Evolutionary conservation across 805 yeast genomes (phyloP), one percentile per base, ranked within the genome.

Genomic region (Candida quercuum): DNA sequence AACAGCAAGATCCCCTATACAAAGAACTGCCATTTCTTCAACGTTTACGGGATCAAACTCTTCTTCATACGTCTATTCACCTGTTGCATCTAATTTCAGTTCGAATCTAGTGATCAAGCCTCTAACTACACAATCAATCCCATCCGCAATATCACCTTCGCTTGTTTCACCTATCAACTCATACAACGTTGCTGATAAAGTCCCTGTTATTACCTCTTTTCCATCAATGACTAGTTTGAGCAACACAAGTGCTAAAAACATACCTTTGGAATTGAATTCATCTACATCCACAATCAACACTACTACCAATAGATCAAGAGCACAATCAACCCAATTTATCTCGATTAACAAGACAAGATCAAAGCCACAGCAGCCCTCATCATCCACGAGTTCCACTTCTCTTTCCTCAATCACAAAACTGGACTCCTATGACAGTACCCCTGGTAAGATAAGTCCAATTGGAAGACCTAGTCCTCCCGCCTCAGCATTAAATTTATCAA

Each of bases 1-100:
- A 3, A 18, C 29, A 8, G 45, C 57, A 13, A 43, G 46, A 19
- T 49, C 59, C 1, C 56, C 57, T 3, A 34, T 43, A 6, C 55
- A 55, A 10, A 35, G 55, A 32, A 46, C 50, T 30, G 50, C 57
- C 4, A 40, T 49, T 3, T 47, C 58, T 2, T 30, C 46, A 12
- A 50, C 48, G 14, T 50, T 50, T 28, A 41, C 38, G 9, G 56
- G 54, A 0, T 40, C 53, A 7, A 41, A 48, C 28, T 43, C 56
- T n/a, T 44, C 37, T 18, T 47, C 58, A 9, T 53, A 47, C 30
- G 44, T 47, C 11, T 52, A 50, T 33, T 48, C 57, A n/a, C 54
- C 55, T 5, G 16, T 29, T 19, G 32, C 32, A 18, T 29, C 32
- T 5, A 14, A 29, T 13, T 29, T 29, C 24, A 7, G 43, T 2